These are phyloP conservation scores for Cordyceps javanica DNA, from an alignment of 2,329 filamentous ascomycete genomes.

Conservation along the genomic window DNA sequence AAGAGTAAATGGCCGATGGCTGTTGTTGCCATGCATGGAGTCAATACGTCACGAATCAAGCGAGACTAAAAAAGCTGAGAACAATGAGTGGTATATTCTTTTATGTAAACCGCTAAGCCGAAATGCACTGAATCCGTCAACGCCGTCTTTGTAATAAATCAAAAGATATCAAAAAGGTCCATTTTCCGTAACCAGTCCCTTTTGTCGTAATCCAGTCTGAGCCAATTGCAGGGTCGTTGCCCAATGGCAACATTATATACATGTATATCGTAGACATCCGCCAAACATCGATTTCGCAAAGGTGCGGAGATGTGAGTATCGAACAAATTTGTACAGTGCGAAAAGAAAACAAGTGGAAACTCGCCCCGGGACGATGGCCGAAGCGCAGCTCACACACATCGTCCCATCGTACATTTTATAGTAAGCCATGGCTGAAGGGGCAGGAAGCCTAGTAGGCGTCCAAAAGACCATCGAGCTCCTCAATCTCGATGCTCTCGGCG, in stretches of 20 bases:
- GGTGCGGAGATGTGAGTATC: constrained; percentile 1
- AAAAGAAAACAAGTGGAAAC: background rate
- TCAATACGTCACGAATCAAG: background rate
- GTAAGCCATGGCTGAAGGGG: constrained; percentile 13
- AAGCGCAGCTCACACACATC: constrained; percentile 18
- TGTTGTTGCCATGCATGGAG: background rate
- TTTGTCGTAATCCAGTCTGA: constrained; percentile 12
- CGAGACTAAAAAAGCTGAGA: background rate
- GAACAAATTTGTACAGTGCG: constrained; percentile 10
- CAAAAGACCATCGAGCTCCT: constrained; percentile 86
- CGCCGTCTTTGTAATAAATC: constrained; percentile 1
- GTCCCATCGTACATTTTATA: constrained; percentile 9
- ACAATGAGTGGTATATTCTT: constrained; percentile 11
- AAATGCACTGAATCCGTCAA: background rate
- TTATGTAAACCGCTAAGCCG: constrained; percentile 8
- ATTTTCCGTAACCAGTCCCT: constrained; percentile 5
- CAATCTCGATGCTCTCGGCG: constrained; percentile 84
- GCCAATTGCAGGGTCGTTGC: constrained; percentile 5
- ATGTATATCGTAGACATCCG: constrained; percentile 25
- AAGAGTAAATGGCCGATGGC: background rate
- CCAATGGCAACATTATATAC: constrained; percentile 21
- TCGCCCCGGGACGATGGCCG: background rate
- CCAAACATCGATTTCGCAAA: constrained; percentile 14
- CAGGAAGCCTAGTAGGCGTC: constrained; percentile 55
- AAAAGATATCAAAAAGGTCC: constrained; percentile 3